Evolutionary conservation across 768 basidiomycete species (phyloP), one percentile per base, ranked within the genome.

Genomic region (Collybia sordida): DNA sequence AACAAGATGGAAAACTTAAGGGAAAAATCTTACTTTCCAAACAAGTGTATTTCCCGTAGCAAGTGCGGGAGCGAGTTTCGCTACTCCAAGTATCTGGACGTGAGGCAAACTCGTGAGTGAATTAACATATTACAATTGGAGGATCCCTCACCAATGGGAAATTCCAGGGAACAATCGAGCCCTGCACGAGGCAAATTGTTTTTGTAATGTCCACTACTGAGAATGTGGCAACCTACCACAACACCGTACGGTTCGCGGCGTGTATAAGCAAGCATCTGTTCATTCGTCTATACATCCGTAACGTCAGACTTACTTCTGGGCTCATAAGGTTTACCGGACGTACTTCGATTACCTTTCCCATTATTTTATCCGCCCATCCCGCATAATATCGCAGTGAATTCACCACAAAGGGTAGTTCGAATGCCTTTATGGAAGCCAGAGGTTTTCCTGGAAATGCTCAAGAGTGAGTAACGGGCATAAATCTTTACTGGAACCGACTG

Each of bases 381-480:
- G 73, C 82, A 53, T 80, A 86, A 62, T 93, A 94, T 34, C 80
- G 73, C 52, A 91, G 65, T 42, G 72, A 71, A 22, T 63, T 72
- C 47, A 82, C 73, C 3, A 75, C 65, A 46, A 67, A 66, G 2
- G 60, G 52, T 3, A 88, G 64, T 55, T 88, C 88, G 0, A 59
- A 65, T 12, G 62, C 67, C 53, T 70, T 79, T 22, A 81, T 72
- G 64, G 66, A 70, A 6, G 28, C 37, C 59, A 78, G 85, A 1
- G 81, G 76, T 65, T 86, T 88, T 19, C 83, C 81, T 81, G 21
- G 11, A 31, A 19, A 38, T 28, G 3, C 23, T 17, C 42, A 18
- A 31, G 23, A 39, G 24, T 42, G 5, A 45, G 22, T 19, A n/a
- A 42, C 38, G 14, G 22, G 47, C 8, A 14, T 22, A 8, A 22